Evolutionary conservation across 768 basidiomycete genomes (phyloP), one percentile per base, ranked within the genome.

Genomic region (Leucosporidium creatinivorum): DNA sequence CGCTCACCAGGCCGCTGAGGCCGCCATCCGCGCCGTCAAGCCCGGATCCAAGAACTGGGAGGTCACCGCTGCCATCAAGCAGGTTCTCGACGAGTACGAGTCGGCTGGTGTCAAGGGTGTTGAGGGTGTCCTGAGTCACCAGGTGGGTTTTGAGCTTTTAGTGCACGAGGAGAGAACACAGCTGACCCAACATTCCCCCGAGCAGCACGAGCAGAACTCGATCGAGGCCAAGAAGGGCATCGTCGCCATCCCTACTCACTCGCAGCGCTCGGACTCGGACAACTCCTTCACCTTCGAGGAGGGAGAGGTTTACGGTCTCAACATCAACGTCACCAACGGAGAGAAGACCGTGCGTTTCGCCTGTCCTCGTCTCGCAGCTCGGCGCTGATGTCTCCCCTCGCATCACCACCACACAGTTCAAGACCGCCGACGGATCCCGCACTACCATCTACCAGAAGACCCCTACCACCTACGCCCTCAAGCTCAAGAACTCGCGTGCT

Each of bases 401-500:
- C 2, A n/a, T 65, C 21, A 52, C 50, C n/a, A 62, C 54, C 52
- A 7, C 15, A 15, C 76, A 97, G 93, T 91, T 92, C 62, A 89
- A 91, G 58, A 44, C 39, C 39, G 91, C 93, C 79, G 90, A 93
- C 76, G 87, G 89, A 4, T 5, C 61, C 19, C 48, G 85, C 77
- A 96, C 93, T 63, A 89, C 89, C 48, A 86, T 99, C 77, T 96
- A 89, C 84, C 93, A 96, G 78, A 79, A 80, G 66, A 74, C 78
- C 80, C 84, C 10, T 85, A 91, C 67, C 18, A 93, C 89, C 50
- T 98, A 98, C 80, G 90, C 92, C 78, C 84, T 98, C 76, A 98
- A 98, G 83, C 88, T 94, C 86, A 97, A 94, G 82, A 94, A 89
- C 70, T 93, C 93, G 54, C 89, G 94, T 70, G 85, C 88, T n/a